Evolutionary conservation across 108 stramenopile genomes (phyloP).

Genomic region (Discostella pseudostelligera): DNA sequence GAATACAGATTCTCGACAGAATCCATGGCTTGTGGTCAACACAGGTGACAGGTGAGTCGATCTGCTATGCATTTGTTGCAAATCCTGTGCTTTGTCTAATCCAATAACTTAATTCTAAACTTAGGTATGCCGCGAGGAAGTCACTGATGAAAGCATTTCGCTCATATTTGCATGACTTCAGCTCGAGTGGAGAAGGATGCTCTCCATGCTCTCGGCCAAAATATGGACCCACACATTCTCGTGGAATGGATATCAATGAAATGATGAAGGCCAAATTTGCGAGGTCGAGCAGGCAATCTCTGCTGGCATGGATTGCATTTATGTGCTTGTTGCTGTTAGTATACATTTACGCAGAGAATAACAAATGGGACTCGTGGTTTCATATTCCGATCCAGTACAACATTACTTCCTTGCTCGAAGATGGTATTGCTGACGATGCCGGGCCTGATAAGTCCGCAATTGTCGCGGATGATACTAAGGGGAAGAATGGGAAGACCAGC

Average conservation of each 20-base stretch:
- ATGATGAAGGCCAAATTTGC: constrained; percentile 38
- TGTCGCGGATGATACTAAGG: background rate
- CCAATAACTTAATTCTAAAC: constrained; percentile 30
- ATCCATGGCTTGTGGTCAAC: constrained; percentile 31
- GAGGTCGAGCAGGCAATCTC: constrained; percentile 23
- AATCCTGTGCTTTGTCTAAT: background rate
- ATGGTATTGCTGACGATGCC: constrained; percentile 16
- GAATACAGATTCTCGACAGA: constrained; percentile 53
- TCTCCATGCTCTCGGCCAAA: constrained; percentile 22
- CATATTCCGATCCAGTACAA: constrained; percentile 22
- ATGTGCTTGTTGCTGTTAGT: constrained; percentile 30
- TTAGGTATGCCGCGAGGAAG: constrained; percentile 65
- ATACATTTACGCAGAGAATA: constrained; percentile 30
- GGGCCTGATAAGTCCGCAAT: background rate
- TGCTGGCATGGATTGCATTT: constrained; percentile 28
- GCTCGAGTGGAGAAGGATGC: constrained; percentile 21
- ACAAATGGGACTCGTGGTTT: constrained; percentile 28
- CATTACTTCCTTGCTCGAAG: constrained; percentile 35
- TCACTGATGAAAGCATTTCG: constrained; percentile 56
- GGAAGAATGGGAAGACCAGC: background rate
- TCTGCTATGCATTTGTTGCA: background rate
- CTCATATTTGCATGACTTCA: constrained; percentile 45
- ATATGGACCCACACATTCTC: constrained; percentile 10
- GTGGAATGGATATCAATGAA: constrained; percentile 28
- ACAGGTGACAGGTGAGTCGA: constrained; percentile 37